phyloP scores from a whole-genome alignment of 805 yeast species.

The Cyberlindnera maclurae region DNA sequence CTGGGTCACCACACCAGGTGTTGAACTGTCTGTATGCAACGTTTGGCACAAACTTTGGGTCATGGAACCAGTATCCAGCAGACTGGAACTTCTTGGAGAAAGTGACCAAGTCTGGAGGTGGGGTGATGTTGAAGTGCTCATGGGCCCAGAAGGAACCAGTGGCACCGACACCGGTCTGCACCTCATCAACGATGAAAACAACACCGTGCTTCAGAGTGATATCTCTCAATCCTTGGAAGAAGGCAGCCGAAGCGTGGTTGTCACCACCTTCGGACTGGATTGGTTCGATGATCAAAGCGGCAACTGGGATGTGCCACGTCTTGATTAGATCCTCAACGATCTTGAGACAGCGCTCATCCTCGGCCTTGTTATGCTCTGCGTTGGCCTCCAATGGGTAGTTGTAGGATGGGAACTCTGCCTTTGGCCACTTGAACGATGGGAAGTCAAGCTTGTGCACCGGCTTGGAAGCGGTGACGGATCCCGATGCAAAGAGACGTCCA shows the following conservation, averaged over 20 bases:
- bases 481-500: conserved; percentile 90
- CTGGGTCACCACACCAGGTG: conserved; percentile 94
- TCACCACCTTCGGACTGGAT: conserved; percentile 91
- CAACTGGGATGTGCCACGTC: conserved; percentile 70
- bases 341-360: conserved; percentile 75
- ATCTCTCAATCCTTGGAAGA: conserved; percentile 80
- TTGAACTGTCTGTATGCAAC: conserved; percentile 84
- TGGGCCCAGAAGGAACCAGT: conserved; percentile 86
- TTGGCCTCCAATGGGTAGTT: conserved; percentile 74
- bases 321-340: conserved; percentile 66
- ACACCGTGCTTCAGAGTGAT: conserved; percentile 64
- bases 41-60: conserved; percentile 66
- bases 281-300: conserved; percentile 87
- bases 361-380: conserved; percentile 56
- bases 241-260: conserved; percentile 70
- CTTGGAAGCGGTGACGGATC: conserved; percentile 86
- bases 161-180: conserved; percentile 87
- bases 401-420: conserved; percentile 84
- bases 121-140: conserved; percentile 70
- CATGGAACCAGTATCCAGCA: conserved; percentile 79
- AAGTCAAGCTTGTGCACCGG: conserved; percentile 90
- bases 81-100: conserved; percentile 86
- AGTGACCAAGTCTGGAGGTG: conserved; percentile 79
- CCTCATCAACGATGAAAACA: conserved; percentile 75
- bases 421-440: conserved; percentile 96